Evolutionary conservation across 2,329 filamentous ascomycete genomes (phyloP).

Genomic region (Diplodia intermedia): DNA sequence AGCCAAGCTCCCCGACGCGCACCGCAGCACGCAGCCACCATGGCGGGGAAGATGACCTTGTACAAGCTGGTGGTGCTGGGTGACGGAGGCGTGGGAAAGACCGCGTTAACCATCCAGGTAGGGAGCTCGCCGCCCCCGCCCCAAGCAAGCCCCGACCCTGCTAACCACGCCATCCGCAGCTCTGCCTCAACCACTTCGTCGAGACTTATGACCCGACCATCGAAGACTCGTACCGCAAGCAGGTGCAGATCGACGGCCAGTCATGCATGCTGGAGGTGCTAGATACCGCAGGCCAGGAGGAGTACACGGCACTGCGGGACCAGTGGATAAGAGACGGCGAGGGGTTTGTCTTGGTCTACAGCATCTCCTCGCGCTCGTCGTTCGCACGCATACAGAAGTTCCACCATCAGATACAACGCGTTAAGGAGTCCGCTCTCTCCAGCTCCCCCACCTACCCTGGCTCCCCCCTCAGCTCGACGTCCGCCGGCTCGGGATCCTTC

Average conservation of each 20-base stretch:
- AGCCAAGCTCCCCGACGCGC: conserved; percentile 30
- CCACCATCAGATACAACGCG: conserved; percentile 94
- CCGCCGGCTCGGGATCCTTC: conserved; percentile 59
- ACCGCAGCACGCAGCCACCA: conserved; percentile 51
- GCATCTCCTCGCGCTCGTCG: conserved; percentile 94
- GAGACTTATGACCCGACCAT: conserved; percentile 81
- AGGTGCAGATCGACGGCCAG: conserved; percentile 86
- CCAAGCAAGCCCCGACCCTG: conserved; percentile 40
- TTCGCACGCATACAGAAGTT: conserved; percentile 95
- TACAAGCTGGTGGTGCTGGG: conserved; percentile 96
- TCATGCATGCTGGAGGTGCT: conserved; percentile 97
- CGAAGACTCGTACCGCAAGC: conserved; percentile 72
- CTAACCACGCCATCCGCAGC: conserved; percentile 55
- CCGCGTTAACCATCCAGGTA: conserved; percentile 89
- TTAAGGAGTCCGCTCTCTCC: conserved; percentile 83
- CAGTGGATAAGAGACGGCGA: conserved; percentile 99
- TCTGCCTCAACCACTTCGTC: conserved; percentile 97
- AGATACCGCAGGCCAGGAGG: conserved; percentile 97
- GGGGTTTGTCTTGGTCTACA: conserved; percentile 97
- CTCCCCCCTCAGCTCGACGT: conserved; percentile 70
- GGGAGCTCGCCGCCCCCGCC: conserved; percentile 53
- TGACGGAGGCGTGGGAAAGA: conserved; percentile 93
- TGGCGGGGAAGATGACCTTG: conserved; percentile 93
- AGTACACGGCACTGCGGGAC: conserved; percentile 94
- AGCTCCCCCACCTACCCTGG: conserved; percentile 79